Base-by-base conservation (phyloP, 1,284 basidiomycete genomes). In the Ustilago esculenta region DNA sequence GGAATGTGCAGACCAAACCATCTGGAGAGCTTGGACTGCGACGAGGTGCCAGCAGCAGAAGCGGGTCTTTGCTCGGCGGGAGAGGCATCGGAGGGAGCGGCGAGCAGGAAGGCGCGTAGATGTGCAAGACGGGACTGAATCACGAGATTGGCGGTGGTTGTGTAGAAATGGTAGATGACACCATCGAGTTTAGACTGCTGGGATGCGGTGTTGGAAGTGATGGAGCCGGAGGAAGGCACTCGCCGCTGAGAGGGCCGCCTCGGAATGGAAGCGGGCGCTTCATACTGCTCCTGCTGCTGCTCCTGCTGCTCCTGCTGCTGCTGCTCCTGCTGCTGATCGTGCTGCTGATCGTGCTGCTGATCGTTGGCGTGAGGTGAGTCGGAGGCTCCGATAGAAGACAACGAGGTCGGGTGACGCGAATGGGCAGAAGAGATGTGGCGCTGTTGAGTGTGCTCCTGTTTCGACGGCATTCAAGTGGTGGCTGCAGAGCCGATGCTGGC, bases 1-100 rank as follows among this genome's bases (percentile, higher is more conserved):
- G 79, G 75, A 2, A 82, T 72, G 30, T 82, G 82, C 36, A 83
- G 70, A 44, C 78, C 81, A 68, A 83, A 83, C 82, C 81, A 75
- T 59, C 66, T 51, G 11, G 61, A 61, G 20, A 63, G 42, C 44
- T 50, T 60, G 33, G 57, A 30, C 12, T 52, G 51, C 5, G 58
- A 43, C 5, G 64, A 47, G 15, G 44, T 23, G 5, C 24, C 30
- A 17, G 52, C 14, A 9, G 45, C 18, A 4, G 57, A 39, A 1
- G 32, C 14, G 9, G 41, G 42, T 20, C 32, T 41, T 24, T 46
- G 43, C 23, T 57, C 48, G 25, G 35, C 11, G 20, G 39, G 2
- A 15, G 36, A 23, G 18, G 15, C 21, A 15, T 58, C 50, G 23
- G 55, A 47, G 10, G 52, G 55, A 44, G 50, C 27, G 10, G 44